Evolutionary conservation across 2,329 filamentous ascomycete genomes (phyloP).

Genomic region (Chaetomium olivaceum): DNA sequence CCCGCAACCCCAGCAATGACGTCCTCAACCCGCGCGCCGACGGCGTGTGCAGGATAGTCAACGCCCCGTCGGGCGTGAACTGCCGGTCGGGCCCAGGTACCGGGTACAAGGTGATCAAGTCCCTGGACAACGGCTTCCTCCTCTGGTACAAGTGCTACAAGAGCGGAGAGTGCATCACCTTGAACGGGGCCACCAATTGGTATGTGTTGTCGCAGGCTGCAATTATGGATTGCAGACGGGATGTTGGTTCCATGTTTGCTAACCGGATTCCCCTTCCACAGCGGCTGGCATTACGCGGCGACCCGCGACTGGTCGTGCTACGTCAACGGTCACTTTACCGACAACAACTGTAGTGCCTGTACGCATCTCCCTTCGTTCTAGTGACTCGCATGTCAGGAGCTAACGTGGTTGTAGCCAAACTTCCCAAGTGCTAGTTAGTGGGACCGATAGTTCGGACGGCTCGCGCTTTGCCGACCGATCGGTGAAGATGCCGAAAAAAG

Average conservation of each 20-base stretch:
- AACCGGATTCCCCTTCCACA: neutral
- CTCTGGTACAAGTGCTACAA: neutral
- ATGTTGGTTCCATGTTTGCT: neutral
- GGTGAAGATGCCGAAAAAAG: neutral
- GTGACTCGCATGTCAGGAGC: neutral
- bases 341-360: neutral
- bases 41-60: neutral
- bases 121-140: neutral
- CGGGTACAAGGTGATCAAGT: neutral
- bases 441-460: neutral
- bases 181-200: neutral
- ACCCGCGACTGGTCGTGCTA: constrained; percentile 19
- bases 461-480: neutral
- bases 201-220: neutral
- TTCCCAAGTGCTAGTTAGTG: neutral
- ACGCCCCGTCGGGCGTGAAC: neutral
- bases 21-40: neutral
- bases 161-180: neutral
- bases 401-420: neutral
- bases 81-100: neutral
- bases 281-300: constrained; percentile 26
- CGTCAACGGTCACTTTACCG: neutral
- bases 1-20: neutral
- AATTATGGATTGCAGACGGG: neutral
- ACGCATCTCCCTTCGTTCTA: neutral